These are phyloP conservation scores for Fusarium nurragi DNA, from an alignment of 2,329 filamentous ascomycete species.

Conservation along the genomic window DNA sequence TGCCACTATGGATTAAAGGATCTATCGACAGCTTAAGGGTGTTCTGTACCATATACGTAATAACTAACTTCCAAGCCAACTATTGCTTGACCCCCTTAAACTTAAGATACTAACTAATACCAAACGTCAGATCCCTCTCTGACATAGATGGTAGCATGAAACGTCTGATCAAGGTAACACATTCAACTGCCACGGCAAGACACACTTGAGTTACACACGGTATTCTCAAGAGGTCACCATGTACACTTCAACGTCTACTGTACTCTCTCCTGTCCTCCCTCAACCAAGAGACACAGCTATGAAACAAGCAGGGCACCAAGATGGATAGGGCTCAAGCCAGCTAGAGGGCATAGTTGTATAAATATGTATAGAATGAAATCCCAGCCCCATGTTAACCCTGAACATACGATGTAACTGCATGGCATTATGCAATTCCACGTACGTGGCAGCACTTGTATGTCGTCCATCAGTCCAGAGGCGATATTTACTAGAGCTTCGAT, in stretches of 20 bases:
- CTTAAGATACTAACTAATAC: background rate
- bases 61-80: background rate
- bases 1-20: background rate
- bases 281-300: background rate
- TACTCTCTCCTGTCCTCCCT: background rate
- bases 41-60: background rate
- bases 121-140: background rate
- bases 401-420: background rate
- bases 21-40: background rate
- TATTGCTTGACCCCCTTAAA: background rate
- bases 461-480: no score
- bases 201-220: slow-evolving; percentile 20
- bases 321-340: no score
- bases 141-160: slow-evolving; percentile 19
- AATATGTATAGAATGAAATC: no score
- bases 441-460: background rate
- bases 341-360: no score
- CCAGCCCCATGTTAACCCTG: no score
- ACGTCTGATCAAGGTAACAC: slow-evolving; percentile 19
- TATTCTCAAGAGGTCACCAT: background rate
- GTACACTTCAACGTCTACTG: slow-evolving; percentile 3
- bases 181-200: slow-evolving; percentile 15
- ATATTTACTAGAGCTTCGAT: background rate
- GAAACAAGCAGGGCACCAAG: no score
- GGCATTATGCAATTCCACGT: background rate